Percentiles rank a stretch among this genome's conserved stretches.
Conservation (phyloP, 1,139 yeast species). For the Debaryomyces fabryi region DNA sequence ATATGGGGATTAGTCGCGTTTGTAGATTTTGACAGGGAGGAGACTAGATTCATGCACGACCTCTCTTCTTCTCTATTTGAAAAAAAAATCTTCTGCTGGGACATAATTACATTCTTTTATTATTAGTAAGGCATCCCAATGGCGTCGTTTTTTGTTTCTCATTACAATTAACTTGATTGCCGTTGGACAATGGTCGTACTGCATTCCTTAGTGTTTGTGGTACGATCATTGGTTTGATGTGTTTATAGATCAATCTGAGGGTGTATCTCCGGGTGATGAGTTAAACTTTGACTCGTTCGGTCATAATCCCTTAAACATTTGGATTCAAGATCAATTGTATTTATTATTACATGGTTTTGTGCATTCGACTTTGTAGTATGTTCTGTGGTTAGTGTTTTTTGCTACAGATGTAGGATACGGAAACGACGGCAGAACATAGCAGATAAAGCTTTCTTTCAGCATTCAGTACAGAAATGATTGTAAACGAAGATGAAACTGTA, state of each 20-base stretch:
- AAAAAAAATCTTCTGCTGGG: not conserved
- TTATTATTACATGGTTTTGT: not conserved
- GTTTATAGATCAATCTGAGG: conserved; percentile 33
- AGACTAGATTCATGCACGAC: not conserved
- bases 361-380: not conserved
- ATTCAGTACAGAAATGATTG: not conserved
- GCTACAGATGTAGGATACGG: not conserved
- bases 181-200: conserved; percentile 17
- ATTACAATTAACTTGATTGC: conserved; percentile 39
- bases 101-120: not conserved
- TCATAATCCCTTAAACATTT: conserved; percentile 47
- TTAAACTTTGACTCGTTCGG: conserved; percentile 45
- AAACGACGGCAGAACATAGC: not conserved
- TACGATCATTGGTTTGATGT: conserved; percentile 19
- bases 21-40: not conserved
- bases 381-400: not conserved
- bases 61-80: not conserved
- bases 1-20: not conserved
- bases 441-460: not conserved
- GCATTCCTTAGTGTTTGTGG: conserved; percentile 17
- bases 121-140: conserved; percentile 30
- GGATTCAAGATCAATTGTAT: not conserved
- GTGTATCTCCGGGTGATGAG: conserved; percentile 56
- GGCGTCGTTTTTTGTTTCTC: conserved; percentile 37
- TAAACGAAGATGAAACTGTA: not conserved